phyloP scores from a whole-genome alignment of 495 filamentous ascomycete genomes.

The Aspergillus asperescens region DNA sequence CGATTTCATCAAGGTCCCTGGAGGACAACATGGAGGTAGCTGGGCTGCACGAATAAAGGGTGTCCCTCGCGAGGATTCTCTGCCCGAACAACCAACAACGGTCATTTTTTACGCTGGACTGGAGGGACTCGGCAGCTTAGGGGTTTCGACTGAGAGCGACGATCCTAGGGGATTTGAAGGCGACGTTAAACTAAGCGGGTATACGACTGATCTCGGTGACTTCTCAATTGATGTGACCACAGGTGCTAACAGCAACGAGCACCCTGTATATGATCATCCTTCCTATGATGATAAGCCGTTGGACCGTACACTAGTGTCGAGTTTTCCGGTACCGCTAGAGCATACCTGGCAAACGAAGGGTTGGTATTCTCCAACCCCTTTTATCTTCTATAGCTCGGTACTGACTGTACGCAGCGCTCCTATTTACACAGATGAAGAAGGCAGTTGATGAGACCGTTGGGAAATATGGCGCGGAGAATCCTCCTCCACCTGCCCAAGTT shows the following conservation, averaged over 20 bases:
- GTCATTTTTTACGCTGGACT: slow-evolving; percentile 75
- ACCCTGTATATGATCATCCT: slow-evolving; percentile 57
- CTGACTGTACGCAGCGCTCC: slow-evolving; percentile 41
- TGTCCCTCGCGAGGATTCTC: slow-evolving; percentile 62
- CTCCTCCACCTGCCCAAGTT: slow-evolving; percentile 78
- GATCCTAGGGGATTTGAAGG: slow-evolving; percentile 58
- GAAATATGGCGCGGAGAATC: slow-evolving; percentile 61
- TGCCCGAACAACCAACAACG: slow-evolving; percentile 61
- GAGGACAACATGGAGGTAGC: slow-evolving; percentile 79
- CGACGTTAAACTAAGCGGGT: slow-evolving; percentile 70
- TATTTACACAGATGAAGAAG: slow-evolving; percentile 74
- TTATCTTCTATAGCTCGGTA: background rate
- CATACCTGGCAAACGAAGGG: slow-evolving; percentile 83
- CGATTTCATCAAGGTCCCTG: slow-evolving; percentile 87
- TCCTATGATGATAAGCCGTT: slow-evolving; percentile 68
- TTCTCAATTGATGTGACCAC: slow-evolving; percentile 77
- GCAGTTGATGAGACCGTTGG: slow-evolving; percentile 64
- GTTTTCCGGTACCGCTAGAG: slow-evolving; percentile 59
- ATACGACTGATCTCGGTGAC: slow-evolving; percentile 68
- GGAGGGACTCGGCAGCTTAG: slow-evolving; percentile 68
- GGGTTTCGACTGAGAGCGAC: slow-evolving; percentile 48
- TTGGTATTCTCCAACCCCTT: slow-evolving; percentile 14
- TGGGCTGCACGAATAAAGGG: slow-evolving; percentile 91
- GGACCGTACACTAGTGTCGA: slow-evolving; percentile 69
- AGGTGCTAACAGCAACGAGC: slow-evolving; percentile 56